phyloP scores from a whole-genome alignment of 805 yeast genomes.

The Saccharomyces jurei region DNA sequence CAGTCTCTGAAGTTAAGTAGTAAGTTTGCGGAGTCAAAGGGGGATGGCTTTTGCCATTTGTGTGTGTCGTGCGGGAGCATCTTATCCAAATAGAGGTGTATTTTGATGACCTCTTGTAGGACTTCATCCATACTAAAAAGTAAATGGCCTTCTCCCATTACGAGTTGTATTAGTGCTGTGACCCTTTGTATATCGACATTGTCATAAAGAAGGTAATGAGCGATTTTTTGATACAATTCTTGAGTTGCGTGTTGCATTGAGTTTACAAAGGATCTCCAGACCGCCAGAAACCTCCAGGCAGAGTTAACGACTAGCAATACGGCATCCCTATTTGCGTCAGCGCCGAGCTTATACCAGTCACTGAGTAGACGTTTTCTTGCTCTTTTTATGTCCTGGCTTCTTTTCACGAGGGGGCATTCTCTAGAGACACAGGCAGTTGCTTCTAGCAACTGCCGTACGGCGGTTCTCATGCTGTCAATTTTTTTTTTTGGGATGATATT shows the following conservation, averaged over 20 bases:
- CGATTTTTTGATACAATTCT: conserved; percentile 31
- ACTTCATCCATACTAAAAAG: not conserved
- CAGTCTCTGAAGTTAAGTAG: not conserved
- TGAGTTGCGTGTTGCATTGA: conserved; percentile 43
- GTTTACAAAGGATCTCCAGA: conserved; percentile 41
- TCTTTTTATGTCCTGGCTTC: conserved; percentile 51
- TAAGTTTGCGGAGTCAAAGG: not conserved
- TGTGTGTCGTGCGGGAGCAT: not conserved
- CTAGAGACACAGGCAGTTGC: conserved; percentile 69
- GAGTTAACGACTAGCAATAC: conserved; percentile 60
- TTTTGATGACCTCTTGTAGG: not conserved
- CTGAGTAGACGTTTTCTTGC: conserved; percentile 63
- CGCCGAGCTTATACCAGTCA: conserved; percentile 74
- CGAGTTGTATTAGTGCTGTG: not conserved
- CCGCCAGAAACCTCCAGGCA: conserved; percentile 53
- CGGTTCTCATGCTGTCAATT: not conserved
- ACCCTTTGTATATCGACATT: not conserved
- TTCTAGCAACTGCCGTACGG: conserved; percentile 36
- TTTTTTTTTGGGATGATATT: not conserved
- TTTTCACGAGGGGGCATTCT: conserved; percentile 59
- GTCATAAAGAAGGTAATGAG: not conserved
- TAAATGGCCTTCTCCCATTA: not conserved
- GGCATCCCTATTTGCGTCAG: conserved; percentile 68
- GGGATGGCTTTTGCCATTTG: not conserved
- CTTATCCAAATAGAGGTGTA: not conserved